Percentiles rank a stretch among this genome's conserved stretches.
Conservation (phyloP, 768 basidiomycete species). For the Mycena rosella region DNA sequence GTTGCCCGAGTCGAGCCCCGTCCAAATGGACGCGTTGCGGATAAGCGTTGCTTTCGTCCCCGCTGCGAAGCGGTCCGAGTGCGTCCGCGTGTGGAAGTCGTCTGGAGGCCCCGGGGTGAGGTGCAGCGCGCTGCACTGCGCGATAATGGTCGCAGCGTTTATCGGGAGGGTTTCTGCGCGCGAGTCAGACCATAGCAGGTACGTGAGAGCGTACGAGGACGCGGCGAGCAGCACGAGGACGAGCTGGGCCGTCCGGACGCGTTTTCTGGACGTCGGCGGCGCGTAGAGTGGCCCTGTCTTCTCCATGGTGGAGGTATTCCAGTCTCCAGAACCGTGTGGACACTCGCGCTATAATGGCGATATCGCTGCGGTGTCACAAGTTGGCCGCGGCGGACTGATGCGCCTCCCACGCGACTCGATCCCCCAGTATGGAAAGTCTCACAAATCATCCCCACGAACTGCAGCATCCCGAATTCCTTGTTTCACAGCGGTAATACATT, state of each 20-base stretch:
- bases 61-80: conserved; percentile 66
- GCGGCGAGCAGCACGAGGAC: conserved; percentile 6
- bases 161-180: conserved; percentile 15
- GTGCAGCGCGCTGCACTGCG: conserved; percentile 24
- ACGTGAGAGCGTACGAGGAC: conserved; percentile 19
- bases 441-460: too few species aligned
- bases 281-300: background rate
- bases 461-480: too few species aligned
- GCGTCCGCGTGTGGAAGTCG: conserved; percentile 53
- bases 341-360: conserved; percentile 1
- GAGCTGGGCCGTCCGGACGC: conserved; percentile 15
- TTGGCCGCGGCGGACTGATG: too few species aligned
- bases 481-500: conserved; percentile 21
- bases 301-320: conserved; percentile 12
- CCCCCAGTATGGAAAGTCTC: too few species aligned
- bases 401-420: too few species aligned
- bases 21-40: conserved; percentile 84
- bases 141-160: conserved; percentile 18
- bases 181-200: conserved; percentile 41
- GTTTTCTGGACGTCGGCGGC: background rate
- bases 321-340: too few species aligned
- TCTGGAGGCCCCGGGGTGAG: conserved; percentile 30
- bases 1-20: conserved; percentile 69
- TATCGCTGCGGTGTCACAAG: background rate
- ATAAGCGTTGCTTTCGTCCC: conserved; percentile 69